phyloP scores from a whole-genome alignment of 441 rosid genomes.

The Eruca vesicaria region DNA sequence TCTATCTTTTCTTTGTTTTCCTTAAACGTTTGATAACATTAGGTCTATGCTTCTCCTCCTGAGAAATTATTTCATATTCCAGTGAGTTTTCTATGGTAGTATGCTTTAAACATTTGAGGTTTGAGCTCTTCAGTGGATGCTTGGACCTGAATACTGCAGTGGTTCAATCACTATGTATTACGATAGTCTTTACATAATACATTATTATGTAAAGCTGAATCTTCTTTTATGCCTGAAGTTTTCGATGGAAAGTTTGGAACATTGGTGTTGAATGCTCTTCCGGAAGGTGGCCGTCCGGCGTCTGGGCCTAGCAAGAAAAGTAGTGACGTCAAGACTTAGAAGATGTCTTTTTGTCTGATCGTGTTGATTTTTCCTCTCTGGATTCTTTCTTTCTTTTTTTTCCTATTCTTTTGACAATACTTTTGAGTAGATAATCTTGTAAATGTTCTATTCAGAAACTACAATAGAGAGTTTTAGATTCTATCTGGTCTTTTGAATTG shows the following conservation, averaged over 20 bases:
- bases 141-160: slow-evolving; percentile 83
- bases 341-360: background rate
- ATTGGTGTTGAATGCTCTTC: slow-evolving; percentile 52
- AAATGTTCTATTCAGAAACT: background rate
- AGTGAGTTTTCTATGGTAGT: slow-evolving; percentile 36
- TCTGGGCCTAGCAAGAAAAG: slow-evolving; percentile 59
- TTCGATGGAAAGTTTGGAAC: slow-evolving; percentile 37
- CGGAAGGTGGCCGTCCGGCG: slow-evolving; percentile 42
- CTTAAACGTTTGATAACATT: slow-evolving; percentile 19
- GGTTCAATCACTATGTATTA: too few relatives aligned
- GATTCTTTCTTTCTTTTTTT: background rate
- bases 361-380: background rate
- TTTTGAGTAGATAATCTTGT: background rate
- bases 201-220: too few relatives aligned
- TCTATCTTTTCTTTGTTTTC: slow-evolving; percentile 24
- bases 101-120: too few relatives aligned
- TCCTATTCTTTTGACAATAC: slow-evolving; percentile 4
- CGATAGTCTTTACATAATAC: too few relatives aligned
- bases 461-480: background rate
- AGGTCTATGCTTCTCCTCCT: too few relatives aligned
- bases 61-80: slow-evolving; percentile 56
- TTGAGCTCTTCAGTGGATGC: slow-evolving; percentile 47
- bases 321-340: slow-evolving; percentile 42
- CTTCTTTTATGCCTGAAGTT: slow-evolving; percentile 23
- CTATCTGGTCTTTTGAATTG: background rate